Base-by-base conservation (phyloP, 2,329 filamentous ascomycete species). In the Paramyrothecium roridum region DNA sequence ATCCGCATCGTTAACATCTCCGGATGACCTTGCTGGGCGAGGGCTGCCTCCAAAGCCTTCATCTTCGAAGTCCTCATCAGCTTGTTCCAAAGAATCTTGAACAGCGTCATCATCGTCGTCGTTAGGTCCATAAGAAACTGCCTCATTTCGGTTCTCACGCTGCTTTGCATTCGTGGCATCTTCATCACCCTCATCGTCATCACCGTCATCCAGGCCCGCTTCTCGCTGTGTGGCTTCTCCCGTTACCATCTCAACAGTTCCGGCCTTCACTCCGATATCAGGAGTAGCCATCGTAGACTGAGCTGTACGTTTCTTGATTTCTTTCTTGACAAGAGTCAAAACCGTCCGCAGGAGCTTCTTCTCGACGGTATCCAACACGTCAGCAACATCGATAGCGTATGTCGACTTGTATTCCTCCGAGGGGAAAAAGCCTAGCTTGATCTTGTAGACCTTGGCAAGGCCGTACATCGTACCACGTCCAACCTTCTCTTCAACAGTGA, bases 101-200 rank as follows among this genome's bases (percentile, higher is more conserved):
- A 96, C 85, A 37, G 82, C 86, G 61, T 91, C 84, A 66, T 98
- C 95, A 3, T 93, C 93, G 6, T 96, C 93, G 67, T 98, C 95
- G 49, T 96, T 96, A 34, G 88, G 90, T 43, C 91, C 93, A 63
- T 97, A 98, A 16, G 91, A 95, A 2, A 93, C 87, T 30, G 88
- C 90, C 72, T 96, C 90, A 52, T 82, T 79, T 45, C 90, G 87
- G 69, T 96, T 95, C 48, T 86, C 84, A 64, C 83, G 85, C 66
- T 86, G 82, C 74, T 91, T 96, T 63, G 84, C 85, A 59, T 82
- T 85, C 3, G 86, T 93, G 51, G 84, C 91, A 67, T 96, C 90
- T 55, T 86, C 87, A 53, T 95, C 93, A 48, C 86, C 91, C 45
- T 89, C 87, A 22, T 83, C 84, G 23, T 86, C 83, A 49, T 86